Evolutionary conservation across 257 asterid genomes (phyloP).

Genomic region (Nicotiana otophora): DNA sequence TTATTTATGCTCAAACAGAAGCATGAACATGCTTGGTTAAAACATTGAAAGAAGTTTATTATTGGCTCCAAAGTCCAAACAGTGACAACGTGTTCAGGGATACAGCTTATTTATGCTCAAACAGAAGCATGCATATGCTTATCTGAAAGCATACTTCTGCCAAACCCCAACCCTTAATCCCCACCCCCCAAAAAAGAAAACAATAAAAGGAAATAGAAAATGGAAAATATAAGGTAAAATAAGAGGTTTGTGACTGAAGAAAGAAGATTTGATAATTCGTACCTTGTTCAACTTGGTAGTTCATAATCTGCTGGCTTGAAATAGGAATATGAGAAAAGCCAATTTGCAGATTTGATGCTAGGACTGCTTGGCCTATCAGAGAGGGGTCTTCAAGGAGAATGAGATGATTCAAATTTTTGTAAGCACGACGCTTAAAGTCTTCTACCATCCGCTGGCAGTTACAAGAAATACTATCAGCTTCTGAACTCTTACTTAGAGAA

Average conservation of each 20-base stretch:
- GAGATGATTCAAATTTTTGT: conserved; percentile 36
- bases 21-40: not conserved
- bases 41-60: not conserved
- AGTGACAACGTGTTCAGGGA: not conserved
- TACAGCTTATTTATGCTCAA: not conserved
- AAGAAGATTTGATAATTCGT: not conserved
- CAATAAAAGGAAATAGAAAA: not conserved
- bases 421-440: conserved; percentile 40
- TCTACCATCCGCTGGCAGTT: conserved; percentile 51
- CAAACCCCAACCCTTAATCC: no score
- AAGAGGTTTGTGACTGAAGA: not conserved
- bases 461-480: conserved; percentile 4
- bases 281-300: conserved; percentile 51
- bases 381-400: conserved; percentile 37
- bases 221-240: not conserved
- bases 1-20: not conserved
- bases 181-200: not conserved
- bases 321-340: conserved; percentile 27
- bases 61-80: not conserved
- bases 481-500: not conserved
- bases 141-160: not conserved
- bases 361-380: conserved; percentile 22
- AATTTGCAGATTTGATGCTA: conserved; percentile 25
- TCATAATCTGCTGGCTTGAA: conserved; percentile 26
- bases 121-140: not conserved